Percentiles rank a stretch among this genome's conserved stretches.
Evolutionary conservation across 2,329 filamentous ascomycete species (phyloP).

Genomic region (Teratosphaeriaceae sp.): DNA sequence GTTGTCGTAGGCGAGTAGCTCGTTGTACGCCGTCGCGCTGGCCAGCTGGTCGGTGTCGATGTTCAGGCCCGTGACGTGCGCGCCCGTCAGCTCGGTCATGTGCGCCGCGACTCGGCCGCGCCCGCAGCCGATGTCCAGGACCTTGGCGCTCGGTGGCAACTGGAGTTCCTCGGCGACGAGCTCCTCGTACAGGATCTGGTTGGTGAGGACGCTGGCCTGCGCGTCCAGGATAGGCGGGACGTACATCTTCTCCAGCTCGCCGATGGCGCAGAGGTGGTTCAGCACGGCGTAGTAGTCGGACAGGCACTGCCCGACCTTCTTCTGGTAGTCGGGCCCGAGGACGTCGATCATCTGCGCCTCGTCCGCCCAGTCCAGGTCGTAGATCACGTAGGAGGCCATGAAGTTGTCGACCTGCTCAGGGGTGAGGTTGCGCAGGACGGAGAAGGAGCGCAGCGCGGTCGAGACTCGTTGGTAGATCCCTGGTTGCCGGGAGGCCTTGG

Average conservation of each 20-base stretch:
- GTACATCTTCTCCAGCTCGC: conserved; percentile 26
- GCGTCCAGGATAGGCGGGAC: conserved; percentile 23
- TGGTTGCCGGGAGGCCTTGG: background rate
- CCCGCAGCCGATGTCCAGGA: conserved; percentile 25
- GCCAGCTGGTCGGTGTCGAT: conserved; percentile 25
- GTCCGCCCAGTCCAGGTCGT: conserved; percentile 24
- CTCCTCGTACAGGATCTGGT: conserved; percentile 25
- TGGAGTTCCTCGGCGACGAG: conserved; percentile 20
- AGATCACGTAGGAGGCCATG: conserved; percentile 25
- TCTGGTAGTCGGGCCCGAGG: conserved; percentile 21
- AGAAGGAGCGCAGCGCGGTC: conserved; percentile 22
- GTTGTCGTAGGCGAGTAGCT: conserved; percentile 15
- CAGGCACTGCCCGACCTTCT: conserved; percentile 22
- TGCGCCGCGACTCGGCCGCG: conserved; percentile 25
- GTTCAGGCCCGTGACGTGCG: conserved; percentile 23
- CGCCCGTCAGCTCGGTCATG: conserved; percentile 19
- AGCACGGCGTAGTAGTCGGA: conserved; percentile 25
- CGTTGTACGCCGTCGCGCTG: conserved; percentile 20
- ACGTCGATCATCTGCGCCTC: conserved; percentile 22
- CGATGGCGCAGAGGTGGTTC: conserved; percentile 25
- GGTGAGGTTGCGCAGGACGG: conserved; percentile 18
- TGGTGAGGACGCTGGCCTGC: conserved; percentile 13
- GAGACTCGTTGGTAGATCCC: conserved; percentile 12
- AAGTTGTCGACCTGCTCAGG: conserved; percentile 23
- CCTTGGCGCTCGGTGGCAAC: conserved; percentile 18